Evolutionary conservation across 371 early-diverging fungal species (phyloP).

Genomic region (Lichtheimia hyalospora): DNA sequence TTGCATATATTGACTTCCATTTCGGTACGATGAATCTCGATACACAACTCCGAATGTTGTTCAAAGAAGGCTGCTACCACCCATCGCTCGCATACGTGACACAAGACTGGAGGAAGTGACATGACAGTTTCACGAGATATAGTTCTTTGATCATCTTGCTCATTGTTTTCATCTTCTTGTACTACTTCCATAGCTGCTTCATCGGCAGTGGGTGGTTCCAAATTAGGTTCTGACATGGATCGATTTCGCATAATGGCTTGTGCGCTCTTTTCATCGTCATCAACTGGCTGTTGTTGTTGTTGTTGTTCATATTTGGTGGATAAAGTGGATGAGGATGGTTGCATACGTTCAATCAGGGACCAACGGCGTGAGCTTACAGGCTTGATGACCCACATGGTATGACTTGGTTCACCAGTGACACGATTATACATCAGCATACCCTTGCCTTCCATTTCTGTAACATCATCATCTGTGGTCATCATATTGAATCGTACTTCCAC

Average conservation of each 20-base stretch:
- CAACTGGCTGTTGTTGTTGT: not conserved
- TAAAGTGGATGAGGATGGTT: slow-evolving; percentile 7
- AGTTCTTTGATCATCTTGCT: no score
- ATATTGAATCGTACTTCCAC: slow-evolving; percentile 79
- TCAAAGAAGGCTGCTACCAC: slow-evolving; percentile 76
- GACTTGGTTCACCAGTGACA: slow-evolving; percentile 64
- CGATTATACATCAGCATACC: slow-evolving; percentile 89
- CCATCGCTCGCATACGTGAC: slow-evolving; percentile 80
- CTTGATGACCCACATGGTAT: slow-evolving; percentile 85
- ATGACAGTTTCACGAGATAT: slow-evolving; percentile 12
- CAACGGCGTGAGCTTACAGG: slow-evolving; percentile 34
- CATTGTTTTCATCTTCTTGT: slow-evolving; percentile 9
- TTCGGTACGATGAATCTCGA: slow-evolving; percentile 78
- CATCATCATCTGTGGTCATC: slow-evolving; percentile 33
- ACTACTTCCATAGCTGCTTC: slow-evolving; percentile 2
- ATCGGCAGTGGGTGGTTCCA: not conserved
- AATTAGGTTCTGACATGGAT: slow-evolving; percentile 24
- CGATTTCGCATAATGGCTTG: slow-evolving; percentile 13
- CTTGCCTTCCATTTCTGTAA: slow-evolving; percentile 80
- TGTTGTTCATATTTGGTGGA: not conserved
- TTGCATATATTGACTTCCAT: slow-evolving; percentile 72
- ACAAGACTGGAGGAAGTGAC: slow-evolving; percentile 54
- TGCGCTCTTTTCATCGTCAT: not conserved
- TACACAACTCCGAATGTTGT: slow-evolving; percentile 72
- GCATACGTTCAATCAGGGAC: slow-evolving; percentile 10